A percentile compares a stretch with the other conserved stretches of the same genome.
phyloP scores from a whole-genome alignment of 2,329 filamentous ascomycete genomes.

The Conoideocrella luteorostrata region DNA sequence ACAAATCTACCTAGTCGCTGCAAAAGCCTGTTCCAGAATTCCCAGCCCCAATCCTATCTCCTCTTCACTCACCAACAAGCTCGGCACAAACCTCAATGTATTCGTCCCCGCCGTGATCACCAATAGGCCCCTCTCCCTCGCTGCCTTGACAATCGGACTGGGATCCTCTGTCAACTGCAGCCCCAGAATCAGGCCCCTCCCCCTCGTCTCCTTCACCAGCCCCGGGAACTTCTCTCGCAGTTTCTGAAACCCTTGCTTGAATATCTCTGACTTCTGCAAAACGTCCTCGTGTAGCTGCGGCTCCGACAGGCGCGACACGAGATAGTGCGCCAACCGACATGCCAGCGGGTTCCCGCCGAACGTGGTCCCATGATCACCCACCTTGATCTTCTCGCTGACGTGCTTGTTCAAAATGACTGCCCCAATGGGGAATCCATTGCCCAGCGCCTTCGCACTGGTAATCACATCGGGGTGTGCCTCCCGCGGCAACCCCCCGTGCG shows the following conservation, averaged over 20 bases:
- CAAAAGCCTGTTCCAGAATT: conserved; percentile 65
- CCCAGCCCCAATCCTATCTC: conserved; percentile 74
- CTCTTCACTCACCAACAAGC: conserved; percentile 69
- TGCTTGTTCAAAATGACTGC: conserved; percentile 46
- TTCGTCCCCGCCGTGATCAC: conserved; percentile 92
- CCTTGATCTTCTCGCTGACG: conserved; percentile 36
- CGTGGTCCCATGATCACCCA: conserved; percentile 86
- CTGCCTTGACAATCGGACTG: conserved; percentile 70
- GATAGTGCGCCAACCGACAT: conserved; percentile 76
- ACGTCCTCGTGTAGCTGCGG: conserved; percentile 65
- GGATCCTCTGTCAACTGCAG: conserved; percentile 74
- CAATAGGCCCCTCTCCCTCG: conserved; percentile 78
- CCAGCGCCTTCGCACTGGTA: conserved; percentile 91
- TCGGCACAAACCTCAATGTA: conserved; percentile 86
- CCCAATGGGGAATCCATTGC: conserved; percentile 93
- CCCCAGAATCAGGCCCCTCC: conserved; percentile 79
- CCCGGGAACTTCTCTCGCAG: conserved; percentile 51
- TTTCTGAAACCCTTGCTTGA: conserved; percentile 40
- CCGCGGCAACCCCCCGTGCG: conserved; percentile 66
- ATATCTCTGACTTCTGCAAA: conserved; percentile 52
- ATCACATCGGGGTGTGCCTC: conserved; percentile 89
- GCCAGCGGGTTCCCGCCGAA: conserved; percentile 90
- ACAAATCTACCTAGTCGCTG: conserved; percentile 28
- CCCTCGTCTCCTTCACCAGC: conserved; percentile 71
- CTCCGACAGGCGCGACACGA: conserved; percentile 70